Base-by-base conservation (phyloP, 2,329 filamentous ascomycete genomes). In the Cercospora canescens region DNA sequence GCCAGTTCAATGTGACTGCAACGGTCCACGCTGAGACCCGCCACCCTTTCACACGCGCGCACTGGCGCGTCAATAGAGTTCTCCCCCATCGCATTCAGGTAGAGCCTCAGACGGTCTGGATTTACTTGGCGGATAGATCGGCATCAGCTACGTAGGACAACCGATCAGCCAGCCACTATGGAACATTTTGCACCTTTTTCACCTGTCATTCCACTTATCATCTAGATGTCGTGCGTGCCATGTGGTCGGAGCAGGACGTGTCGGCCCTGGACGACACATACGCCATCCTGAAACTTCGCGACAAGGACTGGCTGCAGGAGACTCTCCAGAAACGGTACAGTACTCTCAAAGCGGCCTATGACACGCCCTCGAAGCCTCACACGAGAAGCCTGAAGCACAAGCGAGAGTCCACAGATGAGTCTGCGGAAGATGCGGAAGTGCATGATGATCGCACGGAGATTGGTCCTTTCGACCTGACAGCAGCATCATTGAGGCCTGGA, bases 391-490 rank as follows among this genome's bases (percentile, higher is more conserved):
- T 62, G 6, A 67, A 67, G 57, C 60, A 59, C 35, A 63, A 52
- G 26, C 55, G 64, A 14, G 55, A 62, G 7, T 62, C 60, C 21
- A 60, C 54, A 6, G 54, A 63, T 48, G 60, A 60, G 24, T 50
- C 35, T 8, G 35, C 39, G 16, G 39, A 35, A 35, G 21, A 34
- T n/a, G 34, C 14, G 11, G 12, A 37, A 14, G 37, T 48, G 6
- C 52, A 26, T 26, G n/a, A 62, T 34, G 30, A 54, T 16, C 48
- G 34, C 5, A 55, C 35, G 4, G 37, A 58, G 8, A 45, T 63
- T 30, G 67, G 67, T 11, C 68, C 68, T 1, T 59, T 62, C 37
- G 69, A 71, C 55, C 16, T 68, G 6, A 71, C 69, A 11, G 60
- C 56, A 18, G 8, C 61, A 2, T 45, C 54, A 4, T 35, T 67